phyloP scores from a whole-genome alignment of 352 stramenopile genomes.

The Phytophthora melonis region DNA sequence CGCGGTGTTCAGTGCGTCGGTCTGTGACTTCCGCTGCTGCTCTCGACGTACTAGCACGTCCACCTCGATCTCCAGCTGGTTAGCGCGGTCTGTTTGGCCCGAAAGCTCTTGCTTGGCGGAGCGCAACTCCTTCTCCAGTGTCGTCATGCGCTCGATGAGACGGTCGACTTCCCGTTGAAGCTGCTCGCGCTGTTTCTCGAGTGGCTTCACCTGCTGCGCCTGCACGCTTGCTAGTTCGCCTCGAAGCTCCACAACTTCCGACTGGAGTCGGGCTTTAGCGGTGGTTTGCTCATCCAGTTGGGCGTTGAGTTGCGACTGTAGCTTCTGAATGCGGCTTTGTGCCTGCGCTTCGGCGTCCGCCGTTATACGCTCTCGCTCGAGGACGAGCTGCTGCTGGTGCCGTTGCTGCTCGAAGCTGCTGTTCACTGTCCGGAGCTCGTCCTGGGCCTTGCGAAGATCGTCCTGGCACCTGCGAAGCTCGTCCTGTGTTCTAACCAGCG shows the following conservation, averaged over 20 bases:
- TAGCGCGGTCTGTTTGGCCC: conserved; percentile 23
- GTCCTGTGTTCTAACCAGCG: conserved; percentile 17
- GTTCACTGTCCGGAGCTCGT: conserved; percentile 28
- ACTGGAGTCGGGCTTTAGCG: conserved; percentile 35
- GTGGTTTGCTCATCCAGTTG: conserved; percentile 40
- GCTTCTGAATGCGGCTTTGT: conserved; percentile 30
- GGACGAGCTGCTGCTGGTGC: conserved; percentile 29
- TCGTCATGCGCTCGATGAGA: conserved; percentile 29
- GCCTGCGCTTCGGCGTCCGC: conserved; percentile 27
- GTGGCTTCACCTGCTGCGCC: conserved; percentile 36
- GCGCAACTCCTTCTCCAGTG: conserved; percentile 48
- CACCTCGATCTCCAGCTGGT: conserved; percentile 55
- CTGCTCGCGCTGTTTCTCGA: conserved; percentile 52
- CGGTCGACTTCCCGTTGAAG: conserved; percentile 49
- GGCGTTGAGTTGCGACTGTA: conserved; percentile 42
- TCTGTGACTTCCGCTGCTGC: conserved; percentile 53
- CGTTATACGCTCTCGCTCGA: conserved; percentile 35
- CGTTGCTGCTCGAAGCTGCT: conserved; percentile 39
- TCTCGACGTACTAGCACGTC: conserved; percentile 58
- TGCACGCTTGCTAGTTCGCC: conserved; percentile 37
- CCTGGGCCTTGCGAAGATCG: conserved; percentile 31
- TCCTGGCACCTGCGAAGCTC: conserved; percentile 25
- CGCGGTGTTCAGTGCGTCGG: conserved; percentile 37
- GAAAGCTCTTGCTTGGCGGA: conserved; percentile 39
- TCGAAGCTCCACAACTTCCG: conserved; percentile 40